A percentile compares a stretch with the other conserved stretches of the same genome.
Conservation (phyloP, 306 rosid genomes). For the Castanospermum australe region DNA sequence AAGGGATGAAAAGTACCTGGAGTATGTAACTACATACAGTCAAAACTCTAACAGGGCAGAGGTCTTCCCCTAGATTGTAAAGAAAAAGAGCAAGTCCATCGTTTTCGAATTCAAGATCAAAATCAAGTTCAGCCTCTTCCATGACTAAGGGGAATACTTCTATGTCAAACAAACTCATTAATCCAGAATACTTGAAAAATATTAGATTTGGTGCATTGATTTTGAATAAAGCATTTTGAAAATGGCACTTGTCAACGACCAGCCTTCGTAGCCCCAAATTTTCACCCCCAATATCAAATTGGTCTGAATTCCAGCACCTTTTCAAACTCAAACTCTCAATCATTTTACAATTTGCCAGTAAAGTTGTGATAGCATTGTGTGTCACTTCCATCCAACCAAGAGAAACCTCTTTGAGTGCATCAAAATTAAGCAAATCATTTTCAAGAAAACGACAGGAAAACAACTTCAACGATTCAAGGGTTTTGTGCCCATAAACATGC, state of each 20-base stretch:
- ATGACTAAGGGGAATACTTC: background rate
- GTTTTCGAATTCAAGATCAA: background rate
- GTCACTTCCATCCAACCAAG: background rate
- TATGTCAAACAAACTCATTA: background rate
- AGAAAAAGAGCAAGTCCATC: background rate
- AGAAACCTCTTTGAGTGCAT: background rate
- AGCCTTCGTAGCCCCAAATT: background rate
- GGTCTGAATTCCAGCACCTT: background rate
- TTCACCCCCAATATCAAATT: background rate
- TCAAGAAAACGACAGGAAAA: background rate
- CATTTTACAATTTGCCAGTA: background rate
- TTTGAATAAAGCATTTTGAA: background rate
- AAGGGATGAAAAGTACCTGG: background rate
- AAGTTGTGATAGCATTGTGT: background rate
- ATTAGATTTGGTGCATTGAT: constrained; percentile 16
- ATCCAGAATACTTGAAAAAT: constrained; percentile 2
- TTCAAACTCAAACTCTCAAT: constrained; percentile 7
- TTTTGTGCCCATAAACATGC: background rate
- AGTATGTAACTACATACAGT: background rate
- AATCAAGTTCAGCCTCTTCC: constrained; percentile 11
- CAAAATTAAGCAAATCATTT: background rate
- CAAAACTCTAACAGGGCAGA: background rate
- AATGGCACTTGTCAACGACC: background rate
- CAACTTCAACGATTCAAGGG: background rate
- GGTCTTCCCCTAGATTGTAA: background rate